phyloP scores from a whole-genome alignment of 73 alveolate genomes.

The Tetrahymena malaccensis region DNA sequence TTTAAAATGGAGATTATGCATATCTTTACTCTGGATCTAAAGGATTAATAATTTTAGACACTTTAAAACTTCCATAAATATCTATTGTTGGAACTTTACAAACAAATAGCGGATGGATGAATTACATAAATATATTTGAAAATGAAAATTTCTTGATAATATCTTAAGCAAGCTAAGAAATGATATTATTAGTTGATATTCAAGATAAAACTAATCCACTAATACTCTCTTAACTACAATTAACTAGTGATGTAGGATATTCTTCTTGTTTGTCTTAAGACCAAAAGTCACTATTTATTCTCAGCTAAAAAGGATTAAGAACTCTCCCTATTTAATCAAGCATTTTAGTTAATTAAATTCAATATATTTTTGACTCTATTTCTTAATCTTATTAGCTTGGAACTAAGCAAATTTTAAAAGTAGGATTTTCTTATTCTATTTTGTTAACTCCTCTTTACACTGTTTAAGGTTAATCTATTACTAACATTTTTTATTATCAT shows the following conservation, averaged over 20 bases:
- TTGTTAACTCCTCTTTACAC: background rate
- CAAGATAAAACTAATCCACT: background rate
- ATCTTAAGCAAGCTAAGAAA: background rate
- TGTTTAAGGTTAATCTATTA: background rate
- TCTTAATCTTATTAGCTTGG: background rate
- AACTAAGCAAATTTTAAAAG: background rate
- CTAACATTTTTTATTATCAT: background rate
- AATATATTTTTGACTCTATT: background rate
- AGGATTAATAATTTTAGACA: background rate
- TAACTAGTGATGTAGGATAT: background rate
- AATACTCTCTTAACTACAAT: background rate
- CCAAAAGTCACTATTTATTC: background rate
- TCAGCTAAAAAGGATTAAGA: background rate
- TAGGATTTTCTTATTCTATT: background rate
- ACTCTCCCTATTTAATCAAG: background rate
- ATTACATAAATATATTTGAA: background rate
- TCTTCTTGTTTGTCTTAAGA: background rate
- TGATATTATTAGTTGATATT: background rate
- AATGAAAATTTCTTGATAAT: background rate
- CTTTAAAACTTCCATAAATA: background rate
- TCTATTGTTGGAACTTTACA: background rate
- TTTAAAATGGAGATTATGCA: background rate
- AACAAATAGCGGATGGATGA: background rate
- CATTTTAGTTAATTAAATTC: background rate
- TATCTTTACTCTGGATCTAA: background rate